Evolutionary conservation across 1,284 basidiomycete genomes (phyloP), one percentile per base, ranked within the genome.

Genomic region (Heterobasidion parviporum): DNA sequence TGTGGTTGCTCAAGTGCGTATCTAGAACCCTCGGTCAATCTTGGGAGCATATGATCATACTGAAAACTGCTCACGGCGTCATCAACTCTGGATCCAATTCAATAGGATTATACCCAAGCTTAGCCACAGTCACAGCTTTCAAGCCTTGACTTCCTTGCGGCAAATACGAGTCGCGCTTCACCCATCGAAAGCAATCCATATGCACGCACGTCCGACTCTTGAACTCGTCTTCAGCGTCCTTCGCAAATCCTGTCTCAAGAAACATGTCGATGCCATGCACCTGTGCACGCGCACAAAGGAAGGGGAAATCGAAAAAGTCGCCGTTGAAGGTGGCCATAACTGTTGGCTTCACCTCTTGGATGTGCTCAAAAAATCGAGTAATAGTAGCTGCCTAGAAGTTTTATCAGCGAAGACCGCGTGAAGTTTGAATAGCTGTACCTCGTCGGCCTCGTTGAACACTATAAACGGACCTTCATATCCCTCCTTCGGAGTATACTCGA

Each of bases 151-250:
- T 94, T 36, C 97, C 97, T 73, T 99, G 97, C 0, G 97, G 97
- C 6, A 99, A 77, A 68, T 99, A 99, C n/a, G 95, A 98, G 73
- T 99, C 97, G 49, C 97, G 89, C 73, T 99, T 99, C 54, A 99
- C 97, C 97, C 97, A 99, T 65, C 96, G 84, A 80, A 98, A 99
- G 70, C 94, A 98, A 68, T 99, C 97, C 93, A 99, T 97, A 70
- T 99, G 97, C 41, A 89, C 92, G 63, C 94, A 96, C n/a, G 82
- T 83, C 8, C 92, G 80, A 62, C 88, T 91, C 76, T 99, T 98
- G 79, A 88, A 99, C 70, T 99, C 97, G 58, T 94, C 90, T 69
- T 99, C 97, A 1, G 81, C 78, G 69, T 99, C 97, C 61, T 85
- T 91, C 12, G 84, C 79, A 67, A 99, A 99, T 0, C 97, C 97